Evolutionary conservation across 495 filamentous ascomycete genomes (phyloP), one percentile per base, ranked within the genome.

Genomic region (Aspergillus bridgeri): DNA sequence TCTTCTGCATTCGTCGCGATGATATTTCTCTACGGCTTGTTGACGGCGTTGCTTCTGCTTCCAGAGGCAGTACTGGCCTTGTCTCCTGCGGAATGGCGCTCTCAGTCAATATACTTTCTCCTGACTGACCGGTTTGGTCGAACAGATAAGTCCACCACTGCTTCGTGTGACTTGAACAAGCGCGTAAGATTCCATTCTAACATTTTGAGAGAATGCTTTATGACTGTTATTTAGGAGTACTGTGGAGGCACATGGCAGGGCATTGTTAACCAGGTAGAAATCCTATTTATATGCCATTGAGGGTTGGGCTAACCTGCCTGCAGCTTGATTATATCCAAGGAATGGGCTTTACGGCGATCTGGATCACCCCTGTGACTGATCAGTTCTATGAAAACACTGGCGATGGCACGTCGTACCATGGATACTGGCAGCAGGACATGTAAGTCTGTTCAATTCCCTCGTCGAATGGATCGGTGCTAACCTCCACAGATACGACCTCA

Each of bases 281-380:
- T 38, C 3, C 33, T 8, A 13, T 38, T 15, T 15, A 15, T 38
- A 3, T 6, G 11, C 11, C 27, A 29, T n/a, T n/a, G n/a, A n/a
- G n/a, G 5, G 11, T 7, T 29, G 3, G 27, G 15, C 62, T 71
- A 33, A 72, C 19, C 0, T n/a, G 21, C 4, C 0, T 17, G 75
- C 66, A 76, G 68, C 60, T 79, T 18, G 75, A 79, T 54, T 79
- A 78, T 50, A 78, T 93, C 65, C 81, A 90, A 63, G 77, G 78
- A 54, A 88, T 93, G 85, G 89, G 90, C 13, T 92, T 93, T 61
- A 87, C 86, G 42, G 88, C 89, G 19, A 80, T 92, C 47, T 93
- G 89, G 90, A 94, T 92, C 53, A 88, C 87, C 0, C 90, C 89
- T 0, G 75, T 93, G 13, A 88, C 87, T 19, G 70, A 76, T 42